Base-by-base conservation (phyloP, 2,329 filamentous ascomycete genomes). In the Periconia macrospinosa region DNA sequence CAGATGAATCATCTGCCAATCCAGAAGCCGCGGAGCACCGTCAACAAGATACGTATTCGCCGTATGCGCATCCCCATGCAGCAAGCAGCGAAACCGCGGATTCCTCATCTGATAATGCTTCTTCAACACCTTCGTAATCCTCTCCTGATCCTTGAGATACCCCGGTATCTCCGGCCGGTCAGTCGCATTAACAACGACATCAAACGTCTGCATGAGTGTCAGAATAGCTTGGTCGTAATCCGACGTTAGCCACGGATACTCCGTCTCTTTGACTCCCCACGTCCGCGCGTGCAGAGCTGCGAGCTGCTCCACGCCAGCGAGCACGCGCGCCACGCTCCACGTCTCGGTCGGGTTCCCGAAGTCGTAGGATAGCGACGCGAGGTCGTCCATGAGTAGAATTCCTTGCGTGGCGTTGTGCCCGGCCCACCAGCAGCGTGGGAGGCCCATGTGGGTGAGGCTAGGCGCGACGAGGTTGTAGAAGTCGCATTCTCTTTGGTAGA, bases 51-150 rank as follows among this genome's bases (percentile, higher is more conserved):
- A 79, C n/a, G 74, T 68, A 57, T 79, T 79, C 30, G 76, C 76
- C 13, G 76, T 67, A 53, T 79, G 77, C 11, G 76, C 69, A 48
- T 79, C 77, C 11, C 76, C 76, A 49, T 79, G 77, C 13, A 78
- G 55, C 2, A 78, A 50, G n/a, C 70, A 76, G 14, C 71, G 68
- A 53, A 78, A 77, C 6, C 66, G 59, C 0, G 73, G 72, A 56
- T 75, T 76, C 15, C 72, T 71, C 53, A 65, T 59, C 3, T 65
- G 66, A 50, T 68, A 76, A 58, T 75, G 72, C n/a, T 65, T 67
- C 33, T 74, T 69, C 48, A 77, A 55, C 5, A 72, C 75, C 53
- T 66, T 60, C 43, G 71, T 72, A 20, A 69, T 65, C 2, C 71
- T 71, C 20, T 62, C 55, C 2, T 71, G 71, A 37, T 75, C 69